These are phyloP conservation scores for Handroanthus guayacan DNA, from an alignment of 257 asterid genomes.

Conservation along the genomic window DNA sequence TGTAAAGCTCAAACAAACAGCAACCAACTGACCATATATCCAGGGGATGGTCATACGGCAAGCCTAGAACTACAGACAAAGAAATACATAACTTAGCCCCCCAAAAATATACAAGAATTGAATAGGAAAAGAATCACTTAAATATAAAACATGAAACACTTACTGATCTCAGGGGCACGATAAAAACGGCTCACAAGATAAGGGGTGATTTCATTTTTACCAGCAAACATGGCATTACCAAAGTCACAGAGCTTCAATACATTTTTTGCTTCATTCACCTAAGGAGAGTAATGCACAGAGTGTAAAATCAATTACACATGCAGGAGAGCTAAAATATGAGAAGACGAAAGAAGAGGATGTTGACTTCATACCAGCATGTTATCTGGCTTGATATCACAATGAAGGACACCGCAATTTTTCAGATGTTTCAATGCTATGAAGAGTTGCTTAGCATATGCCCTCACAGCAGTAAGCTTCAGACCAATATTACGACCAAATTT, in stretches of 20 bases:
- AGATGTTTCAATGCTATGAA: conserved; percentile 93
- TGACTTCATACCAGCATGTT: conserved; percentile 86
- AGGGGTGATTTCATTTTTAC: conserved; percentile 96
- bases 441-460: conserved; percentile 98
- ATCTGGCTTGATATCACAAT: conserved; percentile 98
- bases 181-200: conserved; percentile 99
- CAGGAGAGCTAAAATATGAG: not conserved
- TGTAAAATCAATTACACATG: conserved; percentile 3
- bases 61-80: conserved; percentile 74
- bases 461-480: conserved; percentile 95
- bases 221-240: conserved; percentile 99
- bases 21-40: conserved; percentile 99
- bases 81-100: conserved; percentile 27
- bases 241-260: conserved; percentile 96
- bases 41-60: conserved; percentile 94
- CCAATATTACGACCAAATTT: conserved; percentile 99
- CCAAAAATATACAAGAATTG: not conserved
- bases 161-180: conserved; percentile 99
- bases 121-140: conserved; percentile 7
- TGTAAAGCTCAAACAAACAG: conserved; percentile 93
- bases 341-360: conserved; percentile 20
- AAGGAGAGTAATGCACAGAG: conserved; percentile 26
- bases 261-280: conserved; percentile 96
- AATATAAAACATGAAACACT: conserved; percentile 37
- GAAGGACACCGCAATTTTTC: conserved; percentile 95